Percentiles rank a stretch among this genome's conserved stretches.
These are phyloP conservation scores for Fomitopsis palustris DNA, from an alignment of 1,284 basidiomycete genomes.

Conservation along the genomic window DNA sequence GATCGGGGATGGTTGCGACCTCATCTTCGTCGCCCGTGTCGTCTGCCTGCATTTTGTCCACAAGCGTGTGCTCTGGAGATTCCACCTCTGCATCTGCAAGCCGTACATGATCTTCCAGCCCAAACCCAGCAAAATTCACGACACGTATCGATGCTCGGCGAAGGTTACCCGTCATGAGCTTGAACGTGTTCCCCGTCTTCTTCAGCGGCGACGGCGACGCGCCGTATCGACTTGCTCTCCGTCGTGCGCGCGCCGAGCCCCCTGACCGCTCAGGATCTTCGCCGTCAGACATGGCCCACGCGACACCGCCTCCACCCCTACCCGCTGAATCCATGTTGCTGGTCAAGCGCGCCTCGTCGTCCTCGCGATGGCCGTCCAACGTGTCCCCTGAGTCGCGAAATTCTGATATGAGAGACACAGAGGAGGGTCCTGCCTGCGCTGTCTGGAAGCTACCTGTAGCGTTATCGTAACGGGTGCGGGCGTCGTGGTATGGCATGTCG, in stretches of 20 bases:
- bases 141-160: conserved; percentile 79
- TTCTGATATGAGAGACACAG: conserved; percentile 44
- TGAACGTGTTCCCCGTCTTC: conserved; percentile 54
- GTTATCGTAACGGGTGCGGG: conserved; percentile 23
- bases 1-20: conserved; percentile 38
- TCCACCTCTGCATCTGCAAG: conserved; percentile 40
- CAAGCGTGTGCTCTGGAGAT: not conserved
- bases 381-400: conserved; percentile 32
- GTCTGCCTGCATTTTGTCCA: conserved; percentile 26
- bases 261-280: conserved; percentile 30
- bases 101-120: conserved; percentile 55
- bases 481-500: conserved; percentile 19
- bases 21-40: conserved; percentile 27
- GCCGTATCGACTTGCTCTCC: conserved; percentile 48
- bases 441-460: conserved; percentile 33
- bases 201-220: conserved; percentile 51
- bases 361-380: conserved; percentile 43
- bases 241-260: conserved; percentile 36
- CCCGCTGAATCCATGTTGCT: conserved; percentile 42
- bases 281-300: conserved; percentile 26
- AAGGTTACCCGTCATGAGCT: conserved; percentile 55
- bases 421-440: conserved; percentile 44
- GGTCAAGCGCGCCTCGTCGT: conserved; percentile 54
- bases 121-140: conserved; percentile 73
- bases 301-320: conserved; percentile 17